These are phyloP conservation scores for Meira miltonrushii DNA, from an alignment of 1,284 basidiomycete genomes.

Conservation along the genomic window DNA sequence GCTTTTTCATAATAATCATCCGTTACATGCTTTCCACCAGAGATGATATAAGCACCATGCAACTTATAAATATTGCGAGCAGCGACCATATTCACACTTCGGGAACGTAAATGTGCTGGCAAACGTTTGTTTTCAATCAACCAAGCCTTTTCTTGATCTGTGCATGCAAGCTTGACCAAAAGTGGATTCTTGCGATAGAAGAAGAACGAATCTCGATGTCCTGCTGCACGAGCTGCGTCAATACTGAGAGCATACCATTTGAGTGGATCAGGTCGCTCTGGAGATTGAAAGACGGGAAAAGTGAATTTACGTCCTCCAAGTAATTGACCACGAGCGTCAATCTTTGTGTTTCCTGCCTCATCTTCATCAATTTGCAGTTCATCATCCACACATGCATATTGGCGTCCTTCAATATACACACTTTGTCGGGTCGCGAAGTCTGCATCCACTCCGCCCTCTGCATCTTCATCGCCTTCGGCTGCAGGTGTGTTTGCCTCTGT, in stretches of 20 bases:
- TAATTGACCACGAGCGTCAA: constrained; percentile 76
- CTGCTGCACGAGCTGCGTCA: constrained; percentile 88
- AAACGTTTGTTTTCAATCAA: constrained; percentile 82
- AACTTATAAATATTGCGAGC: constrained; percentile 89
- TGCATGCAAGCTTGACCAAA: constrained; percentile 70
- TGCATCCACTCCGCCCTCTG: background rate
- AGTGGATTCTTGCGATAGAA: constrained; percentile 88
- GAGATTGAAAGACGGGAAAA: constrained; percentile 75
- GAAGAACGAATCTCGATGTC: constrained; percentile 91
- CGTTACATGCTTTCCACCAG: constrained; percentile 79
- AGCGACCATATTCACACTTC: constrained; percentile 87
- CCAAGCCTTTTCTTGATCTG: constrained; percentile 70
- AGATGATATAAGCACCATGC: constrained; percentile 82
- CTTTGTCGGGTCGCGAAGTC: constrained; percentile 55
- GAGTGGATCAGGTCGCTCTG: constrained; percentile 69
- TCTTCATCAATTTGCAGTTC: constrained; percentile 80
- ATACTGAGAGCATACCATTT: constrained; percentile 91
- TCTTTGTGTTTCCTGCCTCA: constrained; percentile 81
- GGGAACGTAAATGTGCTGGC: constrained; percentile 76
- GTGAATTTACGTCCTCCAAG: constrained; percentile 84
- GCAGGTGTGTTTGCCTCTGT: background rate
- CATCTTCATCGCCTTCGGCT: constrained; percentile 4
- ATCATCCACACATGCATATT: constrained; percentile 73
- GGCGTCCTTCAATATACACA: constrained; percentile 69
- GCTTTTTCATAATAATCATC: constrained; percentile 94